Percentiles rank a stretch among this genome's conserved stretches.
phyloP scores from a whole-genome alignment of 2,329 filamentous ascomycete genomes.

The Hymenoscyphus infarciens region DNA sequence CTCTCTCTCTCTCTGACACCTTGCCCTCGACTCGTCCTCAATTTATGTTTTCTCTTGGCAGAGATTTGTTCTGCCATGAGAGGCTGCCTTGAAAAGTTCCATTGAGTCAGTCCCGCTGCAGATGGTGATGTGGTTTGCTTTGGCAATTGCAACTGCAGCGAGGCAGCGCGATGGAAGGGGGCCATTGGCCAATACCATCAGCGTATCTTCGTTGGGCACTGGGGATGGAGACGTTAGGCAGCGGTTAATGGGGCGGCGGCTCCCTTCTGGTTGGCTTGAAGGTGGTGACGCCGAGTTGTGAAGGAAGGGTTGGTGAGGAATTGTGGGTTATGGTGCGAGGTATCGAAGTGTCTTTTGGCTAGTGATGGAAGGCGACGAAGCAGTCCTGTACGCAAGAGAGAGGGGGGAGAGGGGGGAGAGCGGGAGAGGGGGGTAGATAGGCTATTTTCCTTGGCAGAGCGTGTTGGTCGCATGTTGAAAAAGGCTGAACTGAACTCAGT shows the following conservation, averaged over 20 bases:
- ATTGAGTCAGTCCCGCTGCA: background rate
- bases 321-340: slow-evolving; percentile 1
- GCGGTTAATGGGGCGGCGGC: slow-evolving; percentile 13
- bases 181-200: background rate
- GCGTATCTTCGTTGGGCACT: slow-evolving; percentile 3
- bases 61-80: background rate
- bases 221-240: slow-evolving; percentile 9
- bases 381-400: background rate
- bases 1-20: background rate
- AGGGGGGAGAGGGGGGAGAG: too few relatives aligned
- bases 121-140: slow-evolving; percentile 2
- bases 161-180: background rate
- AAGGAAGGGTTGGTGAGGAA: background rate
- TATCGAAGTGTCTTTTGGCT: background rate
- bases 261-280: background rate
- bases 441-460: background rate
- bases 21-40: background rate
- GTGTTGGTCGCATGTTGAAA: background rate
- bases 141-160: slow-evolving; percentile 1
- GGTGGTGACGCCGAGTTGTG: background rate
- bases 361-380: slow-evolving; percentile 3
- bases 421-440: too few relatives aligned
- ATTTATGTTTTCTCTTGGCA: slow-evolving; percentile 3
- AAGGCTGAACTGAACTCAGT: background rate
- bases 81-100: background rate